Conservation (phyloP, 2,329 filamentous ascomycete species). For the Exophiala oligosperma region DNA sequence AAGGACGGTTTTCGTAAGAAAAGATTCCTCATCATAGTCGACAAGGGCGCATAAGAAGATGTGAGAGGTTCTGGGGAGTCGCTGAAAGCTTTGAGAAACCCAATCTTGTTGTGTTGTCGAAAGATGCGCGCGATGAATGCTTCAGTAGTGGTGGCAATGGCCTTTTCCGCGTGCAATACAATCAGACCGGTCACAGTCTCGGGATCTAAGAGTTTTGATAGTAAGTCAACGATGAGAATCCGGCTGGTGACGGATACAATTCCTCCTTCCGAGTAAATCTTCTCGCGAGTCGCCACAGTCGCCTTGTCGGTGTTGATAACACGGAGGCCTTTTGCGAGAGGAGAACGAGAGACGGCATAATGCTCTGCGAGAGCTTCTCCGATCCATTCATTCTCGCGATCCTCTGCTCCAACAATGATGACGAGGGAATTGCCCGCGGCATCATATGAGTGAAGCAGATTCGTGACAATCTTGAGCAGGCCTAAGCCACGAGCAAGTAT, state of each 20-base stretch:
- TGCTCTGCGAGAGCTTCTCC: slow-evolving; percentile 95
- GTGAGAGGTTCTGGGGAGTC: slow-evolving; percentile 91
- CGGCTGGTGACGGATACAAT: slow-evolving; percentile 95
- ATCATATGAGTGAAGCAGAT: slow-evolving; percentile 94
- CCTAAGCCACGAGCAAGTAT: slow-evolving; percentile 89
- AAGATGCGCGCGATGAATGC: slow-evolving; percentile 95
- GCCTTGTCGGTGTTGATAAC: slow-evolving; percentile 94
- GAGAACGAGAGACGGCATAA: slow-evolving; percentile 81
- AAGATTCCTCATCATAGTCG: slow-evolving; percentile 87
- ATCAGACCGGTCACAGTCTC: slow-evolving; percentile 84
- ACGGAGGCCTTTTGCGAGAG: slow-evolving; percentile 79
- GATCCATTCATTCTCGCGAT: slow-evolving; percentile 94
- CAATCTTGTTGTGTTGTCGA: slow-evolving; percentile 87
- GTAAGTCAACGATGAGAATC: slow-evolving; percentile 88
- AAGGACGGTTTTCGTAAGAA: slow-evolving; percentile 86
- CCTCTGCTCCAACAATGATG: slow-evolving; percentile 82
- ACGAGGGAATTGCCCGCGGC: slow-evolving; percentile 92
- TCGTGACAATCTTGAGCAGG: slow-evolving; percentile 88
- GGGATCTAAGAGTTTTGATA: slow-evolving; percentile 77
- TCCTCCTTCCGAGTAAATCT: slow-evolving; percentile 85
- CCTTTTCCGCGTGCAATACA: slow-evolving; percentile 80
- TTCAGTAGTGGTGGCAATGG: slow-evolving; percentile 83
- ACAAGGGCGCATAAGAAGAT: slow-evolving; percentile 80
- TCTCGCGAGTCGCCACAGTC: slow-evolving; percentile 82
- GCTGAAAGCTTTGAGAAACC: slow-evolving; percentile 94